Conservation (phyloP, 2,329 filamentous ascomycete genomes). For the Trichoderma endophyticum region DNA sequence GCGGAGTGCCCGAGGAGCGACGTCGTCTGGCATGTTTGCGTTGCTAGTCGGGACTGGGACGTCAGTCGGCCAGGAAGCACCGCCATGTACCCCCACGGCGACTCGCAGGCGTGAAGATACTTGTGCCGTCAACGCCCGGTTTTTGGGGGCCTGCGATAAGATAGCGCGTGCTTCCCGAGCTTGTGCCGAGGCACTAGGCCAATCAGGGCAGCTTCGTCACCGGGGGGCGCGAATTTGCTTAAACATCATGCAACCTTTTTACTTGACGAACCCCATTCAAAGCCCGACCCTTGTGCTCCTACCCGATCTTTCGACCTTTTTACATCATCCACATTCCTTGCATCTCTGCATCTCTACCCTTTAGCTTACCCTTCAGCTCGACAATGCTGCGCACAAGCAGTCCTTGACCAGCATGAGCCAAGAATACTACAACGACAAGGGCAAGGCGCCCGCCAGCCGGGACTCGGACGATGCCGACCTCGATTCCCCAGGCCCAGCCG, state of each 20-base stretch:
- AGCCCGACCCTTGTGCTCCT: constrained; percentile 23
- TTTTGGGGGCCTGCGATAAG: constrained; percentile 17
- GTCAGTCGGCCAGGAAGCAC: not conserved
- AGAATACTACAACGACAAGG: constrained; percentile 55
- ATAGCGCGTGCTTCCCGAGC: constrained; percentile 24
- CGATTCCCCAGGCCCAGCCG: constrained; percentile 26
- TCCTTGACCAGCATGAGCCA: constrained; percentile 53
- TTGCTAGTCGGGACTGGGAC: constrained; percentile 4
- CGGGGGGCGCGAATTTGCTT: constrained; percentile 18
- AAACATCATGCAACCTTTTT: constrained; percentile 29
- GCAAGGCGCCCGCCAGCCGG: constrained; percentile 43
- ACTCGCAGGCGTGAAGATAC: not conserved
- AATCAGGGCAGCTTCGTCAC: constrained; percentile 29
- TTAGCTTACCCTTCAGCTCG: constrained; percentile 11
- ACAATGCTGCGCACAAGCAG: constrained; percentile 35
- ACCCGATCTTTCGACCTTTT: constrained; percentile 21
- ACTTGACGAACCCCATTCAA: constrained; percentile 13
- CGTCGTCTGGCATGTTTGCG: constrained; percentile 11
- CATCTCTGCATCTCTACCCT: not conserved
- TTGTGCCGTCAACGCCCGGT: not conserved
- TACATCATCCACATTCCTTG: constrained; percentile 15
- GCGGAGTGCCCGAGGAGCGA: constrained; percentile 13
- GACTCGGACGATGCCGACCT: constrained; percentile 23
- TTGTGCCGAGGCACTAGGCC: constrained; percentile 25
- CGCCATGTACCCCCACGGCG: not conserved